Evolutionary conservation across 1,284 basidiomycete genomes (phyloP), one percentile per base, ranked within the genome.

Genomic region (Testicularia cyperi): DNA sequence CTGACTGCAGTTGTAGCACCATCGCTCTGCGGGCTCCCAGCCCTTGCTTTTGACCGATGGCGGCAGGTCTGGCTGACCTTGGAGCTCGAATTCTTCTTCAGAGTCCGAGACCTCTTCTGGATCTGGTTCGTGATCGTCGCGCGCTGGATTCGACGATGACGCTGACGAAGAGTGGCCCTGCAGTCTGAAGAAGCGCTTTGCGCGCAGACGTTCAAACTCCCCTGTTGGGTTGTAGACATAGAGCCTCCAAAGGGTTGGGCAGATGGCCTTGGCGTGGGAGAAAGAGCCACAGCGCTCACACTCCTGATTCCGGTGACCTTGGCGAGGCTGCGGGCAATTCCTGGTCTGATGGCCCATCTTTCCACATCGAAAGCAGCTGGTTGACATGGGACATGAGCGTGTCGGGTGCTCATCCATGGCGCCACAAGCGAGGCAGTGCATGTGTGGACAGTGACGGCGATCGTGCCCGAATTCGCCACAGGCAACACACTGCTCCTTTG

Each of bases 1-100:
- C 24, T 78, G 77, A 20, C 88, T 89, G 68, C 91, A 95, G 70
- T 90, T 91, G 78, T 92, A 92, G 77, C 91, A 95, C 86, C 86
- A 90, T 49, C 83, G 80, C 63, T 86, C 86, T 43, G 45, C 58
- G 4, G 68, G 56, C 27, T 67, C 65, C 38, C 60, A 67, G 5
- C 46, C 40, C 20, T 30, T 20, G 0, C 37, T 31, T 32, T 16
- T 18, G 6, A 29, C 25, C 0, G 23, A 18, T 13, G 36, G 34
- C 15, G 61, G 57, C 39, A 45, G 30, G 18, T 30, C 28, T 3
- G 41, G 49, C 15, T 57, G 34, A 15, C 46, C 53, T 9, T 44
- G 39, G 21, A 13, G 19, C 21, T 20, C 34, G n/a, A 63, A 52
- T 14, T 53, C 54, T 28, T 40, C 38, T 10, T 56, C 56, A 16